Evolutionary conservation across 805 yeast species (phyloP).

Genomic region (Osmozyma mogii): DNA sequence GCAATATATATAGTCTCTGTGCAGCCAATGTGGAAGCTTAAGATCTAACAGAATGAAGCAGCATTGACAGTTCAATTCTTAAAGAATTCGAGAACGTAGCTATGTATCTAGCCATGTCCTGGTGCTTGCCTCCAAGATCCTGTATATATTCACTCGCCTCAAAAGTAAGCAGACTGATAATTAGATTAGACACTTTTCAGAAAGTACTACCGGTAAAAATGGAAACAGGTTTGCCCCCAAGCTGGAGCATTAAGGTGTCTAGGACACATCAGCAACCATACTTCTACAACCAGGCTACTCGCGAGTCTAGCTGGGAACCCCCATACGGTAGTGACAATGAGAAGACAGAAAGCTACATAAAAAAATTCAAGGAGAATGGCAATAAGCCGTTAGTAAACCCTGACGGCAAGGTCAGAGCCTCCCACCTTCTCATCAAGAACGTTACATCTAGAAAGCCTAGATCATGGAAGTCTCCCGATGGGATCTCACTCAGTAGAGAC

Average conservation of each 20-base stretch:
- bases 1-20: too few relatives aligned
- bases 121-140: too few relatives aligned
- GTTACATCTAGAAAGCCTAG: conserved; percentile 79
- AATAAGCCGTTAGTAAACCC: conserved; percentile 38
- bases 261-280: conserved; percentile 80
- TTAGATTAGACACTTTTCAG: too few relatives aligned
- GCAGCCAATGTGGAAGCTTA: too few relatives aligned
- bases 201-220: too few relatives aligned
- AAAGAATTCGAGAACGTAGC: too few relatives aligned
- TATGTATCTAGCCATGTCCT: too few relatives aligned
- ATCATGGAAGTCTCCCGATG: conserved; percentile 73
- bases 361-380: conserved; percentile 23
- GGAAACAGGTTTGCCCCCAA: conserved; percentile 72
- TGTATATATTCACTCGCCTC: too few relatives aligned
- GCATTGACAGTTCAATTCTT: too few relatives aligned
- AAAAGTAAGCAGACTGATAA: too few relatives aligned
- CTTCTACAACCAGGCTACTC: conserved; percentile 61
- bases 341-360: conserved; percentile 49
- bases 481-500: conserved; percentile 71
- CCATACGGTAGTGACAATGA: conserved; percentile 74
- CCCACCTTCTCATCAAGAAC: conserved; percentile 82
- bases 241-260: conserved; percentile 78
- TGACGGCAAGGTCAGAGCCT: conserved; percentile 61
- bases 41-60: too few relatives aligned
- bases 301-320: conserved; percentile 82